Conservation (phyloP, 2,329 filamentous ascomycete genomes). For the Trichoderma atroviride region DNA sequence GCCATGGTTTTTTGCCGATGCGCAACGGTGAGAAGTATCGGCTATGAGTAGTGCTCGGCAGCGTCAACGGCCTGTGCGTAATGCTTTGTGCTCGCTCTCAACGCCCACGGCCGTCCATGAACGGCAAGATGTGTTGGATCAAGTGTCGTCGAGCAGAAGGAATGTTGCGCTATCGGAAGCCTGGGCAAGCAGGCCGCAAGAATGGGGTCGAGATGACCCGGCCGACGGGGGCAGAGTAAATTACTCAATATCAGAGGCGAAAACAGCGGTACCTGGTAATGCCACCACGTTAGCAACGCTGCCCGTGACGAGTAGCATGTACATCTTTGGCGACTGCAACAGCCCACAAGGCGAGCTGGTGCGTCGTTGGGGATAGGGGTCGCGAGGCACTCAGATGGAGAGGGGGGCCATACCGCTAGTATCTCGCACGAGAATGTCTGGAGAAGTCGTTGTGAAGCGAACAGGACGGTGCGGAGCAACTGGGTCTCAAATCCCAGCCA, state of each 20-base stretch:
- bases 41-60: constrained; percentile 29
- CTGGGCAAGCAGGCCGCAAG: constrained; percentile 9
- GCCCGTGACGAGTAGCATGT: background rate
- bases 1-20: constrained; percentile 33
- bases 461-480: constrained; percentile 22
- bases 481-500: constrained; percentile 23
- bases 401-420: constrained; percentile 20
- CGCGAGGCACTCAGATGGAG: constrained; percentile 14
- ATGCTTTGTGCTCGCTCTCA: constrained; percentile 32
- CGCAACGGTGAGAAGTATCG: background rate
- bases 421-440: constrained; percentile 8
- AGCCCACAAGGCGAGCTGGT: constrained; percentile 6
- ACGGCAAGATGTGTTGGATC: constrained; percentile 29
- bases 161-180: constrained; percentile 16
- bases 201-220: constrained; percentile 13
- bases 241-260: constrained; percentile 28
- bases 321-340: background rate
- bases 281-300: constrained; percentile 15
- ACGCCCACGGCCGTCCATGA: constrained; percentile 37
- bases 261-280: constrained; percentile 22
- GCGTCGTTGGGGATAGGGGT: constrained; percentile 16
- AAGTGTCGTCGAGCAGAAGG: constrained; percentile 18
- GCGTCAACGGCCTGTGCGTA: constrained; percentile 31
- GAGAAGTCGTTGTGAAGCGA: constrained; percentile 16
- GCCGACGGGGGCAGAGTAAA: constrained; percentile 18